Base-by-base conservation (phyloP, 495 filamentous ascomycete species). In the Neurospora sp. region DNA sequence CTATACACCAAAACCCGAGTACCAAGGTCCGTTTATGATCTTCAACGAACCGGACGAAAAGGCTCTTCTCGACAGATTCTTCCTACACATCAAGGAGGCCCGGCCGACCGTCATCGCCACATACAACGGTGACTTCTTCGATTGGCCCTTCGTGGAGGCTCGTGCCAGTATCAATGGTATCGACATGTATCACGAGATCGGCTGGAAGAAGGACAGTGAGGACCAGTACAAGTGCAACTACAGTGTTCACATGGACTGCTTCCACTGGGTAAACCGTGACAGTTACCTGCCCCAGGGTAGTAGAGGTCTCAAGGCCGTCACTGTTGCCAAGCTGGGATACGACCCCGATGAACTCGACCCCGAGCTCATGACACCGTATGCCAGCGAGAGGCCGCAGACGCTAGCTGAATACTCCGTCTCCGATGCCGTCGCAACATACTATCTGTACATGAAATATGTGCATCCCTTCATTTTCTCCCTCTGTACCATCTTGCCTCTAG, bases 371-470 rank as follows among this genome's bases (percentile, higher is more conserved):
- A 97, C 95, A 68, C 92, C 89, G 39, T 97, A 97, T 82, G 96
- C 96, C 16, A 90, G 86, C 72, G 96, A 99, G 83, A 86, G 92
- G 74, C 96, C 96, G 1, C 96, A 99, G 79, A 96, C 92, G 0
- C 83, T 99, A 59, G 94, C 96, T 2, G 96, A 99, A 75, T 99
- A 99, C 83, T 99, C 96, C 0, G 96, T 99, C 61, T 99, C 96
- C 75, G 96, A 99, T 88, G 96, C 96, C 39, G 96, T 99, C 22
- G 96, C 96, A 3, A 99, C 96, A 3, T 99, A 98, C 80, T 99
- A 99, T 78, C 87, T 99, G 59, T 99, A 99, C 84, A 99, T 98
- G 96, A 99, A 99, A 92, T 99, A 99, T 82, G 93, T 99, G 27
- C 96, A 99, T 79, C 96, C 96, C 2, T 99, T 99, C 84, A 95